These are phyloP conservation scores for Beauveria australis DNA, from an alignment of 2,329 filamentous ascomycete species.

Conservation along the genomic window DNA sequence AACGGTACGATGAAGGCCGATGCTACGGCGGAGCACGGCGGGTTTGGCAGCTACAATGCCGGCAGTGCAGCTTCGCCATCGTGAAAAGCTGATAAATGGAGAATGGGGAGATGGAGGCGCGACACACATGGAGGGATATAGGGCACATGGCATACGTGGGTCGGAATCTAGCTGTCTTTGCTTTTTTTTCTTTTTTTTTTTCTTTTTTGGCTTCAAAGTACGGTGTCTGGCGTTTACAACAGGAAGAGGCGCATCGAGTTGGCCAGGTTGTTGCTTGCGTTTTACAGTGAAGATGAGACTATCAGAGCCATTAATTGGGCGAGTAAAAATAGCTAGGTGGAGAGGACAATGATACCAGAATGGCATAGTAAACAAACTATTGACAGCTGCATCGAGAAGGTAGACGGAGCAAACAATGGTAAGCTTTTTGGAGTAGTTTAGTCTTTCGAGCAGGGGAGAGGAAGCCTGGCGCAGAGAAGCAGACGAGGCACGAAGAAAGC, in stretches of 20 bases:
- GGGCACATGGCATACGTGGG: not conserved
- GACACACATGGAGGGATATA: not conserved
- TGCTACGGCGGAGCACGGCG: constrained; percentile 46
- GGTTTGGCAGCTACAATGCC: constrained; percentile 48
- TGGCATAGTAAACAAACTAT: not conserved
- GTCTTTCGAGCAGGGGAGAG: not conserved
- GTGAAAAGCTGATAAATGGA: not conserved
- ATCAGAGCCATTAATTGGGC: too few species aligned
- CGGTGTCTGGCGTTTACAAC: not conserved
- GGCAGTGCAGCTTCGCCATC: constrained; percentile 6
- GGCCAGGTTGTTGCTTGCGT: too few species aligned
- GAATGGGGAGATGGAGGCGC: not conserved
- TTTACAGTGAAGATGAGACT: too few species aligned
- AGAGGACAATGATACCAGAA: not conserved
- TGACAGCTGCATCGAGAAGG: not conserved
- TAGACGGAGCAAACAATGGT: not conserved
- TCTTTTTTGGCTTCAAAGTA: not conserved
- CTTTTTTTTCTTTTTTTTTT: not conserved
- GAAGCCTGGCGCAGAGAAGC: not conserved
- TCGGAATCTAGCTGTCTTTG: not conserved
- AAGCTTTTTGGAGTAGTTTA: not conserved
- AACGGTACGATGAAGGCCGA: constrained; percentile 70
- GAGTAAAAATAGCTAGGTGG: not conserved
- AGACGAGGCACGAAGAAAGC: not conserved
- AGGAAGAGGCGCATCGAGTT: not conserved